These are phyloP conservation scores for Nicotiana noctiflora DNA, from an alignment of 257 asterid genomes.

Conservation along the genomic window DNA sequence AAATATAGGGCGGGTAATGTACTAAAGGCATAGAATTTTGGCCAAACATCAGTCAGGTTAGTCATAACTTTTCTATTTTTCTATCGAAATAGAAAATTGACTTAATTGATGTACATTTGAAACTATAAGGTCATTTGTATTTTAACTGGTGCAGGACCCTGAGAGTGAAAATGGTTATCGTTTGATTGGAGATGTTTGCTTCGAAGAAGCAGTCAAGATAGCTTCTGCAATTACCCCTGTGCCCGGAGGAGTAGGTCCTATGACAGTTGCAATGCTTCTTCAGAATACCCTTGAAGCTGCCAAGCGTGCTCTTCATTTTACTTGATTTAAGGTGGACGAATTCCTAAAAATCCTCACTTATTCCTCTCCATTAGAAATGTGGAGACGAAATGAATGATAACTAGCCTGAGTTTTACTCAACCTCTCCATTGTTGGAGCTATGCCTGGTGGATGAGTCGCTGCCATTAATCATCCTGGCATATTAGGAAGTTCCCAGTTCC, in stretches of 20 bases:
- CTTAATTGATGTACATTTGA: neutral
- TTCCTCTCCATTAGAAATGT: neutral
- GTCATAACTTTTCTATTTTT: neutral
- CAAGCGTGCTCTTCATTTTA: slow-evolving; percentile 37
- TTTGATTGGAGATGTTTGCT: slow-evolving; percentile 74
- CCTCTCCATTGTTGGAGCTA: neutral
- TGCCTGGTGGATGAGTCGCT: neutral
- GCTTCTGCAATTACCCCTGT: slow-evolving; percentile 88
- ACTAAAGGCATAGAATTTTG: too few species aligned
- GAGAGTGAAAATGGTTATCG: slow-evolving; percentile 56
- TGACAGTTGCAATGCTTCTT: slow-evolving; percentile 93
- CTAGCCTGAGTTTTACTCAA: neutral
- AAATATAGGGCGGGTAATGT: too few species aligned
- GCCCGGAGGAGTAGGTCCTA: slow-evolving; percentile 95
- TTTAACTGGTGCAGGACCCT: slow-evolving; percentile 41
- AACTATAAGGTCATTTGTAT: neutral
- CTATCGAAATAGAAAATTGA: neutral
- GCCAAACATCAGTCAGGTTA: neutral
- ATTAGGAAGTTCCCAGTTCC: neutral
- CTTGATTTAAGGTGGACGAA: slow-evolving; percentile 8
- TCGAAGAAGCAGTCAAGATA: slow-evolving; percentile 53
- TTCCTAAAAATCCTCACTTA: neutral
- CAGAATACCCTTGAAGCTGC: slow-evolving; percentile 73
- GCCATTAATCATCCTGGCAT: neutral
- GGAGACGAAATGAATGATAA: neutral